phyloP scores from a whole-genome alignment of 192 early-diverging fungal genomes.

The Umbelopsis vinacea region DNA sequence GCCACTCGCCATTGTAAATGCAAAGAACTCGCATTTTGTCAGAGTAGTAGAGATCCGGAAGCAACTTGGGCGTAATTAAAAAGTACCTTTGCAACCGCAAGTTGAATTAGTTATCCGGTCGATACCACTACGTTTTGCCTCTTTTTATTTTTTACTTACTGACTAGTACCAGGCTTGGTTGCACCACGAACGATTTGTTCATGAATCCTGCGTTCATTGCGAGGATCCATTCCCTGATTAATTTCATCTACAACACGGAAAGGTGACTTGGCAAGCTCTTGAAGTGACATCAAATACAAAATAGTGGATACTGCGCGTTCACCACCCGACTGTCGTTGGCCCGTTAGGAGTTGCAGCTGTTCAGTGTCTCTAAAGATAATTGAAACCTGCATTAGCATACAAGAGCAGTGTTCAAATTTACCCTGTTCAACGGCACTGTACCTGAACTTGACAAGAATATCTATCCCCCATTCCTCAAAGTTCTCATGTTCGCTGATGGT shows the following conservation, averaged over 20 bases:
- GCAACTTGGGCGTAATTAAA: conserved; percentile 97
- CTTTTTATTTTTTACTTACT: conserved; percentile 61
- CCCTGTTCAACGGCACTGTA: too few species aligned
- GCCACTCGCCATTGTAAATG: conserved; percentile 95
- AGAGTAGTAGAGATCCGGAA: conserved; percentile 93
- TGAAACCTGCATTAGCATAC: not conserved
- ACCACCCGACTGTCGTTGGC: conserved; percentile 94
- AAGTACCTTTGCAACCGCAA: conserved; percentile 69
- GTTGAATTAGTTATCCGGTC: too few species aligned
- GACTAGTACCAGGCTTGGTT: conserved; percentile 67
- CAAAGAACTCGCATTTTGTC: conserved; percentile 89
- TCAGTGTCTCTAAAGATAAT: conserved; percentile 65
- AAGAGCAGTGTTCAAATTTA: too few species aligned
- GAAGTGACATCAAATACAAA: conserved; percentile 93
- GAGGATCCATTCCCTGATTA: conserved; percentile 99
- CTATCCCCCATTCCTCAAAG: conserved; percentile 92
- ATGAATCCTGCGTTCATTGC: conserved; percentile 97
- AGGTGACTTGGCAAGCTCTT: conserved; percentile 83
- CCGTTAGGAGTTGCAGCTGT: conserved; percentile 81
- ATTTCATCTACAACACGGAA: conserved; percentile 99
- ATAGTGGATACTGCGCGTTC: conserved; percentile 97
- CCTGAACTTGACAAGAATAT: conserved; percentile 95
- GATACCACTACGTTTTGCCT: too few species aligned
- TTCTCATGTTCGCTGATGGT: conserved; percentile 71
- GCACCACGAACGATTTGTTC: conserved; percentile 85